Evolutionary conservation across 352 stramenopile species (phyloP), one percentile per base, ranked within the genome.

Genomic region (Phytophthora crassamura): DNA sequence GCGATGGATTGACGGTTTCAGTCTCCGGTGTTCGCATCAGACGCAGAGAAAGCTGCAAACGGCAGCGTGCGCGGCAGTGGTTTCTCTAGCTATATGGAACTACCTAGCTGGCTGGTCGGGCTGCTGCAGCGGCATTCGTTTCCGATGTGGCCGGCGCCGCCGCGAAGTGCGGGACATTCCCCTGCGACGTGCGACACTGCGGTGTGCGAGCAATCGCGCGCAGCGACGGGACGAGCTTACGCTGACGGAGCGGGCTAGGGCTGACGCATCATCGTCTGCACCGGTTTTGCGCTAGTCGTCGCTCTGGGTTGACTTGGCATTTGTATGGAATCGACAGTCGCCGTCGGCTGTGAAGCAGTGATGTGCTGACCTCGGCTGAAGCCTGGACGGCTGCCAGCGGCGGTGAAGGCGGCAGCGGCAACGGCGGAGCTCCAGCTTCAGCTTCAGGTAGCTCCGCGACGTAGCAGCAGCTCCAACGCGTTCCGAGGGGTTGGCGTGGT

Each of bases 171-270:
- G 60, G 45, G 42, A 64, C 55, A 40, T 18, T 9, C 11, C 22
- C 33, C 10, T n/a, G 46, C 22, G 22, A 25, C 22, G 38, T 59
- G 53, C 45, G 61, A 64, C 60, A 64, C 43, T 10, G 20, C 11
- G 40, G 1, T 39, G 53, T 64, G 54, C 61, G 61, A 64, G 61
- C 61, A 64, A 69, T 64, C 61, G 10, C 2, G 15, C 0, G 9
- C 43, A 47, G 34, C 4, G 46, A 20, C 49, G 40, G 28, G 48
- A 3, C 39, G 20, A 46, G 20, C 11, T 58, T 56, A 69, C 61
- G 61, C 61, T 43, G 45, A 38, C 25, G 12, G 10, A 6, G 12
- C 11, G 34, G 45, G 15, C 5, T 68, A 54, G 52, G 46, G 45
- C 35, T 22, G 7, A 2, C 20, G 52, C 60, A 58, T 69, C 42